phyloP scores from a whole-genome alignment of 371 early-diverging fungal genomes.

The Entomophthora muscae region DNA sequence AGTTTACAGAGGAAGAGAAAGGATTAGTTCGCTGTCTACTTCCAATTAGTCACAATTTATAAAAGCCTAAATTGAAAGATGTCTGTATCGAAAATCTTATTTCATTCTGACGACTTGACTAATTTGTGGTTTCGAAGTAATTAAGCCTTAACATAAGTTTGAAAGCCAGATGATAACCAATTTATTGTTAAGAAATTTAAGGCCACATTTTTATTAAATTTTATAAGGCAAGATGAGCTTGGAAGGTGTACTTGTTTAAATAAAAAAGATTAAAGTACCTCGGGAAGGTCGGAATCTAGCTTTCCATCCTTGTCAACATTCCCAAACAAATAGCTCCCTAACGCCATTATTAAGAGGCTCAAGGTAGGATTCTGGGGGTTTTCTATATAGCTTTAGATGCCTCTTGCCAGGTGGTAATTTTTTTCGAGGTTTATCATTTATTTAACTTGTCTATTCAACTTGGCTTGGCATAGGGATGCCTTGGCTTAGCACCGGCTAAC shows the following conservation, averaged over 20 bases:
- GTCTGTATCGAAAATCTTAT: not conserved
- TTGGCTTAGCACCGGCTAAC: too few species aligned
- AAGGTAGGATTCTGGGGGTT: too few species aligned
- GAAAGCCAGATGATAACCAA: not conserved
- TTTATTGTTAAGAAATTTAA: not conserved
- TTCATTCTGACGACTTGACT: not conserved
- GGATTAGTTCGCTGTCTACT: not conserved
- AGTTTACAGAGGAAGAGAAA: not conserved
- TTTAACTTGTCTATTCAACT: too few species aligned
- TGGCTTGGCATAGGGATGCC: too few species aligned
- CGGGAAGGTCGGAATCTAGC: conserved; percentile 45
- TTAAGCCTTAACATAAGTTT: not conserved
- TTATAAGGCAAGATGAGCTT: not conserved
- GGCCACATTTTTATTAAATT: not conserved
- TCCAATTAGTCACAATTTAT: not conserved
- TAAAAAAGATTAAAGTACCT: conserved; percentile 6
- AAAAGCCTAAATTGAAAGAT: not conserved
- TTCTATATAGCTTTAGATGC: too few species aligned
- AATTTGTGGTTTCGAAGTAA: not conserved
- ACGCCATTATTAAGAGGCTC: too few species aligned
- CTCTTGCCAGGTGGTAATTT: too few species aligned
- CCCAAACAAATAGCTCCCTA: conserved; percentile 61
- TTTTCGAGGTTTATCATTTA: too few species aligned
- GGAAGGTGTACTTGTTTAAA: not conserved
- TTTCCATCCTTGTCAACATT: conserved; percentile 75